Conservation (phyloP, 768 basidiomycete species). For the Jaapia argillacea region DNA sequence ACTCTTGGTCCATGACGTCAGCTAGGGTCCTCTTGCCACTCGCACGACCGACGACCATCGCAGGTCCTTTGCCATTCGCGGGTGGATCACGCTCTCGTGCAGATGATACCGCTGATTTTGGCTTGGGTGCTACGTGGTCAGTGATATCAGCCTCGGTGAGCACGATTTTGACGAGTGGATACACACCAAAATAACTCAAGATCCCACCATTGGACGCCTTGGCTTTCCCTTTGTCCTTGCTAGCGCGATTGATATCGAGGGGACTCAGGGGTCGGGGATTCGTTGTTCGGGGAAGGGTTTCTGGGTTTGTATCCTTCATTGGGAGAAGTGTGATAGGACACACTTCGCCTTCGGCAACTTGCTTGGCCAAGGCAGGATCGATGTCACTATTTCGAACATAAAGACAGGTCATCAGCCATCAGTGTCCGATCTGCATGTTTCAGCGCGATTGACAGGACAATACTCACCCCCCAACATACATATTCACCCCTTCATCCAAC, state of each 20-base stretch:
- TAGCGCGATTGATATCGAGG: slow-evolving; percentile 11
- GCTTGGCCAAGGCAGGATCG: slow-evolving; percentile 50
- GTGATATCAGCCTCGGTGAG: no score
- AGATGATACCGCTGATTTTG: no score
- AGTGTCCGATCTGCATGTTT: no score
- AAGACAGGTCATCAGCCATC: neutral
- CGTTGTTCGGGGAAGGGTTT: slow-evolving; percentile 42
- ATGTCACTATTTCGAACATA: slow-evolving; percentile 39
- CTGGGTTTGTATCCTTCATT: slow-evolving; percentile 74
- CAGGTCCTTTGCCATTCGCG: slow-evolving; percentile 5
- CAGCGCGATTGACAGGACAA: neutral
- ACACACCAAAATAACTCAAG: slow-evolving; percentile 55
- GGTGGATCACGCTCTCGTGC: no score
- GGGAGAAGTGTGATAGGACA: slow-evolving; percentile 60
- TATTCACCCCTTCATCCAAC: slow-evolving; percentile 53
- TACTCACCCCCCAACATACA: slow-evolving; percentile 62
- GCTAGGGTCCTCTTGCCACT: slow-evolving; percentile 72
- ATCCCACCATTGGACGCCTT: slow-evolving; percentile 34
- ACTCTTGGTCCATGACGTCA: slow-evolving; percentile 61
- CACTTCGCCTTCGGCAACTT: slow-evolving; percentile 55
- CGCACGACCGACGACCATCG: slow-evolving; percentile 34
- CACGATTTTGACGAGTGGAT: no score
- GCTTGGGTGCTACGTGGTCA: no score
- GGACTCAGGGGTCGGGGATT: slow-evolving; percentile 29
- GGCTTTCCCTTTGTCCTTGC: slow-evolving; percentile 33